Base-by-base conservation (phyloP, 1,139 yeast species). In the Geotrichum histeridarum region DNA sequence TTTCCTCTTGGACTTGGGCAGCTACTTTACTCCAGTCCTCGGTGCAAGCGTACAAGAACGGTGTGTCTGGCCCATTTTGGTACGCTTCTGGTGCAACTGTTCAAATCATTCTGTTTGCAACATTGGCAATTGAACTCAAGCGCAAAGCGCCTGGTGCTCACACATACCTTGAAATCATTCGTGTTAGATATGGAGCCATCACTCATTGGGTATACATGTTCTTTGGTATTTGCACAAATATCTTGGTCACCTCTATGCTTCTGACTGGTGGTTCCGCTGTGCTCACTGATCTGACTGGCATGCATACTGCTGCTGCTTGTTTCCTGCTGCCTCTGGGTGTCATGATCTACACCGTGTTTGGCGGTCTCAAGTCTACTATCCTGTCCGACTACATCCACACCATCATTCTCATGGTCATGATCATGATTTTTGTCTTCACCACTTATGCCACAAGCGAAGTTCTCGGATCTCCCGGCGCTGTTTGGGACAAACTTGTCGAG, bases 1-100 rank as follows among this genome's bases (percentile, higher is more conserved):
- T 88, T 8, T 82, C 90, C 22, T 83, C 93, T 9, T 90, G 96
- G 96, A 89, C 96, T 4, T 89, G 96, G 96, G 90, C 93, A 46
- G 93, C 95, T 1, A 87, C 95, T 1, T 72, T 88, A 48, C 76
- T 87, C 36, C 85, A 86, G 36, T 83, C 90, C 1, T 81, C 91
- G 1, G 73, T 91, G n/a, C 88, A 84, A 68, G 87, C 86, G 18
- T 86, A 85, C 69, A 77, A 78, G 56, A 82, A 86, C 61, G 96
- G 96, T 63, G 79, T 89, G 45, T 77, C 84, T 36, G 94, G 93
- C 39, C 84, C 88, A 0, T 81, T 78, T 64, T 82, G 81, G 70
- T 86, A 86, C 65, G 93, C 89, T 6, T 77, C 86, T 1, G 94
- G 93, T 63, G 93, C 90, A 4, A 73, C 80, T n/a, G 80, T 83